Evolutionary conservation across 2,329 filamentous ascomycete genomes (phyloP).

Genomic region (Alternaria longipes): DNA sequence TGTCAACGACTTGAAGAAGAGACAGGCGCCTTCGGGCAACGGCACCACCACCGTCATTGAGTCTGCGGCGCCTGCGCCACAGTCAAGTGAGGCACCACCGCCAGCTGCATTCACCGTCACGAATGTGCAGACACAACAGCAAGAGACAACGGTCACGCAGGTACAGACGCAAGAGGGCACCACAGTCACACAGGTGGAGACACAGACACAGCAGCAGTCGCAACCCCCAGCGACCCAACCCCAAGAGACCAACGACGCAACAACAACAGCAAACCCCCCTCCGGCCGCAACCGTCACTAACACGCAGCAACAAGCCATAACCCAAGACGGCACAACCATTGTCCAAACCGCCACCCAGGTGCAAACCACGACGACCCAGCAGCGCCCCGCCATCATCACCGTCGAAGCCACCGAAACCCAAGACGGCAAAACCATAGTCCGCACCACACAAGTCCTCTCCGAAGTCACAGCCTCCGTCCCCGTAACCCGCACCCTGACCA

Average conservation of each 20-base stretch:
- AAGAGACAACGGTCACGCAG: background rate
- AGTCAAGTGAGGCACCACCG: constrained; percentile 9
- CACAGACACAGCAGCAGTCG: background rate
- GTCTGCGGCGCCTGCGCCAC: constrained; percentile 4
- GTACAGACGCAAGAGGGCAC: background rate
- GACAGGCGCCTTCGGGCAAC: constrained; percentile 47
- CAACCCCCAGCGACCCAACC: background rate
- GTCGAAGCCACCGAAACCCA: constrained; percentile 53
- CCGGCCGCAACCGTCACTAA: constrained; percentile 4
- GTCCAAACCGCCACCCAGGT: background rate
- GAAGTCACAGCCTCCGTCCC: constrained; percentile 52
- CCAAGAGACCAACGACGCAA: background rate
- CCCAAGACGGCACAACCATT: background rate
- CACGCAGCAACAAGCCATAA: background rate
- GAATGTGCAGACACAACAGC: constrained; percentile 5
- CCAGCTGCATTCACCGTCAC: constrained; percentile 10
- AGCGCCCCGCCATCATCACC: constrained; percentile 46
- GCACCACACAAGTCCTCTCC: constrained; percentile 54
- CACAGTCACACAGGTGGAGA: background rate
- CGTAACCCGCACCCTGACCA: constrained; percentile 52
- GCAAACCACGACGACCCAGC: constrained; percentile 13
- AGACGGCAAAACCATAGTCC: constrained; percentile 45
- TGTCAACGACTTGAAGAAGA: constrained; percentile 59
- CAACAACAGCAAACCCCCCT: constrained; percentile 5
- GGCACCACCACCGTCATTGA: constrained; percentile 28